Evolutionary conservation across 2,329 filamentous ascomycete genomes (phyloP).

Genomic region (Chalara sp.): DNA sequence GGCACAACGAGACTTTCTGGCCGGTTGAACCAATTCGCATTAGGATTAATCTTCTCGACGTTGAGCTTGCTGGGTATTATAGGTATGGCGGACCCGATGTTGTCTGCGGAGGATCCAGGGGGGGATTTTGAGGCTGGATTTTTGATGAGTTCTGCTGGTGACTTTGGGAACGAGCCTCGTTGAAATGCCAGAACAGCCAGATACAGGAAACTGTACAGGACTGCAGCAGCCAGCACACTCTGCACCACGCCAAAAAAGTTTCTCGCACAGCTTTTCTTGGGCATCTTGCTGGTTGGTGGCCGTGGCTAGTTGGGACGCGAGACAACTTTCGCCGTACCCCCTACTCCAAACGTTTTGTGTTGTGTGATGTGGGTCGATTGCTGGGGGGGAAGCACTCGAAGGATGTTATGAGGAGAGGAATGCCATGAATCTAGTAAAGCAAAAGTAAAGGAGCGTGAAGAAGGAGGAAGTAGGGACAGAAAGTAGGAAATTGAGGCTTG

Average conservation of each 20-base stretch:
- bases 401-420: too few relatives aligned
- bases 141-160: conserved; percentile 21
- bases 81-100: conserved; percentile 6
- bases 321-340: too few relatives aligned
- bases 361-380: too few relatives aligned
- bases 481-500: too few relatives aligned
- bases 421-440: too few relatives aligned
- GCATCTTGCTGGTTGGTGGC: conserved; percentile 15
- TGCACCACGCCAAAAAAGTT: conserved; percentile 22
- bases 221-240: conserved; percentile 22
- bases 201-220: conserved; percentile 22
- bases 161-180: conserved; percentile 20
- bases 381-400: too few relatives aligned
- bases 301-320: background rate
- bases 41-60: conserved; percentile 39
- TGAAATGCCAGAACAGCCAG: conserved; percentile 20
- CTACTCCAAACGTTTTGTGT: too few relatives aligned
- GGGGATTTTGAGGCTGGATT: conserved; percentile 8
- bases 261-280: conserved; percentile 19
- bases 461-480: too few relatives aligned
- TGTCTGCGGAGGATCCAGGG: conserved; percentile 9
- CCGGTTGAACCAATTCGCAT: conserved; percentile 47
- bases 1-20: conserved; percentile 41
- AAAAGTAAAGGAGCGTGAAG: too few relatives aligned
- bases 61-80: conserved; percentile 16